Evolutionary conservation across 2,329 filamentous ascomycete species (phyloP).

Genomic region (Talaromyces sp.): DNA sequence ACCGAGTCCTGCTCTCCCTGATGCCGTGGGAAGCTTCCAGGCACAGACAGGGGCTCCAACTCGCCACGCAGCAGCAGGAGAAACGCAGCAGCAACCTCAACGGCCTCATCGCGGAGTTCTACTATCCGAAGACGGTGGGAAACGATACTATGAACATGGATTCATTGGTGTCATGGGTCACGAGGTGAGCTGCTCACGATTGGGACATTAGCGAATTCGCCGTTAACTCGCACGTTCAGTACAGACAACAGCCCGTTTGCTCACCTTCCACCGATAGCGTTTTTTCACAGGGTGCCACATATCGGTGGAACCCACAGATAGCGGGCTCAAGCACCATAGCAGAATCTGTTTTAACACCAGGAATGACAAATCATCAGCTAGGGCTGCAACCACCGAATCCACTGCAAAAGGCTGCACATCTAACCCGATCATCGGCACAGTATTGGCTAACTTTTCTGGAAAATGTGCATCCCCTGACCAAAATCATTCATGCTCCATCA

Average conservation of each 20-base stretch:
- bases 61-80: neutral
- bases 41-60: too few species aligned
- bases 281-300: neutral
- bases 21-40: too few species aligned
- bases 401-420: neutral
- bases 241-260: neutral
- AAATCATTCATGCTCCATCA: slow-evolving; percentile 1
- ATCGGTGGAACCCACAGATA: neutral
- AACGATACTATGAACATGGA: slow-evolving; percentile 9
- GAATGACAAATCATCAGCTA: neutral
- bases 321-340: neutral
- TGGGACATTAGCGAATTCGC: too few species aligned
- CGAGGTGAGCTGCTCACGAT: neutral
- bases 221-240: neutral
- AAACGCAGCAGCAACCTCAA: neutral
- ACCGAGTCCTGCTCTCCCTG: too few species aligned
- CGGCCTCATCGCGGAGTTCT: neutral
- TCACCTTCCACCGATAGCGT: neutral
- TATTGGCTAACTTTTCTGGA: neutral
- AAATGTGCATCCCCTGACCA: slow-evolving; percentile 7
- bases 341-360: too few species aligned
- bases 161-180: slow-evolving; percentile 10
- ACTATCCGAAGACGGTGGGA: slow-evolving; percentile 1
- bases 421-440: neutral
- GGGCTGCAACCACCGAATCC: neutral